phyloP scores from a whole-genome alignment of 78 protist species.

The Cyanophora paradoxa region DNA sequence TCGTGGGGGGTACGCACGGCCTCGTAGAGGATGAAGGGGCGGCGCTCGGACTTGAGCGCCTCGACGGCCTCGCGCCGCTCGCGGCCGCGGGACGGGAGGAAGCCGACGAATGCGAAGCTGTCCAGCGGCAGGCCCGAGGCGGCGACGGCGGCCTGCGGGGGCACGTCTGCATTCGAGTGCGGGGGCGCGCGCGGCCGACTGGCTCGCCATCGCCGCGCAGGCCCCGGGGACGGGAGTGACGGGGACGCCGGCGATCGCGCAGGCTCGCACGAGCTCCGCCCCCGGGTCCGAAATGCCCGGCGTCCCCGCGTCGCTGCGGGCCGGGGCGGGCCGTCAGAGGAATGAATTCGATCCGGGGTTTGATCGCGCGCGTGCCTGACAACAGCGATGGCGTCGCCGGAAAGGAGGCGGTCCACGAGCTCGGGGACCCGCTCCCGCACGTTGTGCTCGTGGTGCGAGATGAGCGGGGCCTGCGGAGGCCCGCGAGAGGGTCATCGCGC shows the following conservation, averaged over 20 bases:
- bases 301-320: constrained; percentile 11
- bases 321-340: too few relatives aligned
- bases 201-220: constrained; percentile 5
- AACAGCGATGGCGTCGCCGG: not conserved
- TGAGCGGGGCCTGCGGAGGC: too few relatives aligned
- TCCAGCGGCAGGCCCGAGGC: too few relatives aligned
- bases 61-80: not conserved
- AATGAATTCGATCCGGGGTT: not conserved
- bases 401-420: not conserved
- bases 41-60: not conserved
- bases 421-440: not conserved
- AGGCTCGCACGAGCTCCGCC: not conserved
- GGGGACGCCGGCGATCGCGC: not conserved
- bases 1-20: too few relatives aligned
- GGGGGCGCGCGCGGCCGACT: not conserved
- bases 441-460: constrained; percentile 23
- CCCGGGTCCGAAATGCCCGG: constrained; percentile 18
- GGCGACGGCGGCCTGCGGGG: too few relatives aligned
- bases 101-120: not conserved
- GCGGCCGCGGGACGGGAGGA: not conserved
- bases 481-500: too few relatives aligned
- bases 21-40: constrained; percentile 2
- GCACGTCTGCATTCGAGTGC: not conserved
- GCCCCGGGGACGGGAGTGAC: constrained; percentile 10
- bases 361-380: not conserved